Conservation (phyloP, 2,329 filamentous ascomycete genomes). For the Trichoderma sp. region DNA sequence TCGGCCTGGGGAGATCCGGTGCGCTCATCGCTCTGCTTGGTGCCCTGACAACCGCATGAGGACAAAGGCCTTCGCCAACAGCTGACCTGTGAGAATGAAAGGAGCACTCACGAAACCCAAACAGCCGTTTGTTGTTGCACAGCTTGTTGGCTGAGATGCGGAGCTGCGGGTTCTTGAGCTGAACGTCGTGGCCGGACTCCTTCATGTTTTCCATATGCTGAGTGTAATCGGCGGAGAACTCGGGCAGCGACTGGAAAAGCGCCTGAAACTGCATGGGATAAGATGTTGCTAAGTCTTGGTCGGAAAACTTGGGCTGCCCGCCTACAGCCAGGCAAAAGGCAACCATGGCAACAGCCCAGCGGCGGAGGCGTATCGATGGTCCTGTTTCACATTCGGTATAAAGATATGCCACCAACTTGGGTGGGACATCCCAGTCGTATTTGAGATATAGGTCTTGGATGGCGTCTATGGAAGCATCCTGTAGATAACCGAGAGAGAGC, state of each 20-base stretch:
- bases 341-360: slow-evolving; percentile 60
- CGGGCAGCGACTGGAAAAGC: slow-evolving; percentile 44
- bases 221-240: slow-evolving; percentile 50
- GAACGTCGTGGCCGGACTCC: slow-evolving; percentile 47
- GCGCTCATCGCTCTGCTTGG: slow-evolving; percentile 18
- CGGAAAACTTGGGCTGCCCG: slow-evolving; percentile 28
- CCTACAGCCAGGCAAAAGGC: slow-evolving; percentile 51
- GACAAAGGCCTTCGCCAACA: slow-evolving; percentile 54
- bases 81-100: slow-evolving; percentile 57
- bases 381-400: slow-evolving; percentile 52
- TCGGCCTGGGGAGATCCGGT: slow-evolving; percentile 11
- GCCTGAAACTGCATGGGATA: slow-evolving; percentile 38
- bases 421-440: slow-evolving; percentile 56
- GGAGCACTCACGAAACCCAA: slow-evolving; percentile 60
- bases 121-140: slow-evolving; percentile 54
- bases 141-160: slow-evolving; percentile 55
- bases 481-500: slow-evolving; percentile 48
- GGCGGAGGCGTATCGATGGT: slow-evolving; percentile 51
- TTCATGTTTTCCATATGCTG: slow-evolving; percentile 53
- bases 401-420: slow-evolving; percentile 49
- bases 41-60: slow-evolving; percentile 35
- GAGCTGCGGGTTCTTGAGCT: slow-evolving; percentile 60
- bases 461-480: slow-evolving; percentile 57
- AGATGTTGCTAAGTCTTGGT: slow-evolving; percentile 30
- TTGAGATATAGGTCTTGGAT: slow-evolving; percentile 58